These are phyloP conservation scores for Apophysomyces trapeziformis DNA, from an alignment of 371 early-diverging fungal species.

Conservation along the genomic window DNA sequence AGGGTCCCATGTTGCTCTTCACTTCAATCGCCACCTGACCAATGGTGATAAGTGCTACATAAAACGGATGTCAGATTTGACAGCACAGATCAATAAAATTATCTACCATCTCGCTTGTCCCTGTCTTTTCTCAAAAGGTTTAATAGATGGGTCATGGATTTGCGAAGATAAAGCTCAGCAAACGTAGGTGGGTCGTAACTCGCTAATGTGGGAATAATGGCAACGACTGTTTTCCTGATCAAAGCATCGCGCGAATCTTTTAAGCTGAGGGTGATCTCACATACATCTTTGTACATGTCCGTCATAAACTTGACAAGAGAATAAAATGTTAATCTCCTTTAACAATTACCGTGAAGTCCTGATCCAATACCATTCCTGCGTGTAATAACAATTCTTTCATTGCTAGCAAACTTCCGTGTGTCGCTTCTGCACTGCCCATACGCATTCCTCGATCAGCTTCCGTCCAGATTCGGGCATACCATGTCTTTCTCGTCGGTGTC, in stretches of 20 bases:
- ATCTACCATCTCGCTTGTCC: constrained; percentile 70
- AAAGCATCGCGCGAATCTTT: constrained; percentile 84
- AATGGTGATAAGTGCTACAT: constrained; percentile 80
- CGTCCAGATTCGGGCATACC: constrained; percentile 86
- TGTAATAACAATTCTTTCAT: constrained; percentile 81
- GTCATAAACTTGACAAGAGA: constrained; percentile 75
- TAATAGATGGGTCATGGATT: constrained; percentile 80
- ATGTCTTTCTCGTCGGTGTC: constrained; percentile 63
- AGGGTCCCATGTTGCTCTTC: constrained; percentile 80
- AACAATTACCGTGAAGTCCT: neutral
- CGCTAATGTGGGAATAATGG: constrained; percentile 85
- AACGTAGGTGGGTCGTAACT: constrained; percentile 82
- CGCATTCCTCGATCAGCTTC: constrained; percentile 83
- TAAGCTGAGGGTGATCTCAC: constrained; percentile 77
- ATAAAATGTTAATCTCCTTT: neutral
- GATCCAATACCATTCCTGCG: constrained; percentile 74
- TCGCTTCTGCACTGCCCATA: constrained; percentile 74
- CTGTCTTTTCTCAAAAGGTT: constrained; percentile 77
- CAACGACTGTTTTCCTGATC: constrained; percentile 85
- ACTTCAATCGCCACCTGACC: constrained; percentile 88
- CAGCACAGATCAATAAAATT: neutral
- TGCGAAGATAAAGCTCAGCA: constrained; percentile 72
- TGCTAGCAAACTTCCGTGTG: constrained; percentile 89
- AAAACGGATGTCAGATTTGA: neutral
- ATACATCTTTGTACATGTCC: constrained; percentile 75